Percentiles rank a stretch among this genome's conserved stretches.
Evolutionary conservation across 495 filamentous ascomycete species (phyloP).

Genomic region (Lophium mytilinum): DNA sequence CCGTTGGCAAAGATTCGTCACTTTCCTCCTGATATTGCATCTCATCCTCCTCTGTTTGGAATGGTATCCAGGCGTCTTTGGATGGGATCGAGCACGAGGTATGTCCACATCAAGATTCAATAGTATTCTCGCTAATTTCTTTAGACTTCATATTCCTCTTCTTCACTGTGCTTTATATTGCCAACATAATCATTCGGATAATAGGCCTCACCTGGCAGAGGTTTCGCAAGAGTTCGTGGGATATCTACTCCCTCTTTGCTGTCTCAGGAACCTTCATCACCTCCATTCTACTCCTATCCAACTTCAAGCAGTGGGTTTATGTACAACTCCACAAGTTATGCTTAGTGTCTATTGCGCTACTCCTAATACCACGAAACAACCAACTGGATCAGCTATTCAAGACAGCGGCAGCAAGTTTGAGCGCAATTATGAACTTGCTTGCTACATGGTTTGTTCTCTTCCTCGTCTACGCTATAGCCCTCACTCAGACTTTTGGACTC

Average conservation of each 20-base stretch:
- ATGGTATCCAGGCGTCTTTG: slow-evolving; percentile 61
- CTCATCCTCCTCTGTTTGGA: slow-evolving; percentile 76
- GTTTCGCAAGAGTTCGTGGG: slow-evolving; percentile 91
- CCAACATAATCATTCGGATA: slow-evolving; percentile 77
- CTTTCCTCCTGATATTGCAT: slow-evolving; percentile 70
- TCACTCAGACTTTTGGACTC: slow-evolving; percentile 94
- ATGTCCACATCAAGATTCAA: slow-evolving; percentile 12
- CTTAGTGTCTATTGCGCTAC: slow-evolving; percentile 78
- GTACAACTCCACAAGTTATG: slow-evolving; percentile 85
- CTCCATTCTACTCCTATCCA: slow-evolving; percentile 59
- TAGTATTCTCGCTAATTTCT: slow-evolving; percentile 2
- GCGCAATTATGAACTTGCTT: slow-evolving; percentile 82
- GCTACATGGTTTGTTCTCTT: slow-evolving; percentile 98
- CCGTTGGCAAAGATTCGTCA: slow-evolving; percentile 79
- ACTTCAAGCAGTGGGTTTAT: slow-evolving; percentile 50
- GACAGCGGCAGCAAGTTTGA: slow-evolving; percentile 91
- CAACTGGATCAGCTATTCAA: slow-evolving; percentile 98
- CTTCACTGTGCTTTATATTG: slow-evolving; percentile 79
- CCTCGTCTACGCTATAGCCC: slow-evolving; percentile 88
- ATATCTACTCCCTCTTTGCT: slow-evolving; percentile 76
- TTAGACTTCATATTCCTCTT: slow-evolving; percentile 65
- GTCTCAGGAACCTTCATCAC: slow-evolving; percentile 78
- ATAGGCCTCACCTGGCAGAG: slow-evolving; percentile 87
- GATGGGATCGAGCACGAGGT: slow-evolving; percentile 60
- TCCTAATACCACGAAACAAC: slow-evolving; percentile 94